A percentile compares a stretch with the other conserved stretches of the same genome.
These are phyloP conservation scores for Mycena sp. DNA, from an alignment of 1,284 basidiomycete genomes.

Conservation along the genomic window DNA sequence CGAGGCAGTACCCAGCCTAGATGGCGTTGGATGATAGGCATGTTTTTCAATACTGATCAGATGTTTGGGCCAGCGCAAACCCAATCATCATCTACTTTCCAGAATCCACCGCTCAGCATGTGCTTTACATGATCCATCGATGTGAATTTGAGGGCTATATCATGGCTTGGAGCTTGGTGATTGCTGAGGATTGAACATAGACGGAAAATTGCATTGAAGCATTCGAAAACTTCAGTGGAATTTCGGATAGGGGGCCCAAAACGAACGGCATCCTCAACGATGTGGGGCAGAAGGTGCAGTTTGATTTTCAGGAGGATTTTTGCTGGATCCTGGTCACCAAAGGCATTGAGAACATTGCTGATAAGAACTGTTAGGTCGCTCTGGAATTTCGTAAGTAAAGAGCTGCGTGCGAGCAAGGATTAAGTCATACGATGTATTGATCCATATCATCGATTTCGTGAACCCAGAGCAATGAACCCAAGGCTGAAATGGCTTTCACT, in stretches of 20 bases:
- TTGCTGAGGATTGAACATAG: constrained; percentile 46
- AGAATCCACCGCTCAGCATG: constrained; percentile 7
- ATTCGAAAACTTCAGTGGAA: constrained; percentile 49
- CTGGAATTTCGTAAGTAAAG: neutral
- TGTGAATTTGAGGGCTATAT: constrained; percentile 45
- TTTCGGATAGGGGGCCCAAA: constrained; percentile 46
- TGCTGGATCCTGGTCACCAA: constrained; percentile 39
- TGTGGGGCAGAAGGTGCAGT: constrained; percentile 47
- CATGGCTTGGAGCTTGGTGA: constrained; percentile 47
- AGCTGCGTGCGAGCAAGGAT: too few species aligned
- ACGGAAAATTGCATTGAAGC: constrained; percentile 50
- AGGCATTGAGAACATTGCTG: constrained; percentile 44
- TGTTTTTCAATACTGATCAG: neutral
- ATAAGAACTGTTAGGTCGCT: constrained; percentile 25
- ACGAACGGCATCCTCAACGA: constrained; percentile 40
- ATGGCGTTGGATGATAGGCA: constrained; percentile 13
- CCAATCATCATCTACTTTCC: constrained; percentile 11
- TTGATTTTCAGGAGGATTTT: constrained; percentile 45
- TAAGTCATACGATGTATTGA: constrained; percentile 38
- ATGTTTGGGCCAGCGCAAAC: neutral
- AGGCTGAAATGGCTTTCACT: neutral
- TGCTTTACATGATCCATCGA: constrained; percentile 12
- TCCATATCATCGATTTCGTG: constrained; percentile 44
- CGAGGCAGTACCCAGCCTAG: constrained; percentile 12
- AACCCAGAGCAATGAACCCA: constrained; percentile 21